phyloP scores from a whole-genome alignment of 2,329 filamentous ascomycete genomes.

The Neonectria neomacrospora region DNA sequence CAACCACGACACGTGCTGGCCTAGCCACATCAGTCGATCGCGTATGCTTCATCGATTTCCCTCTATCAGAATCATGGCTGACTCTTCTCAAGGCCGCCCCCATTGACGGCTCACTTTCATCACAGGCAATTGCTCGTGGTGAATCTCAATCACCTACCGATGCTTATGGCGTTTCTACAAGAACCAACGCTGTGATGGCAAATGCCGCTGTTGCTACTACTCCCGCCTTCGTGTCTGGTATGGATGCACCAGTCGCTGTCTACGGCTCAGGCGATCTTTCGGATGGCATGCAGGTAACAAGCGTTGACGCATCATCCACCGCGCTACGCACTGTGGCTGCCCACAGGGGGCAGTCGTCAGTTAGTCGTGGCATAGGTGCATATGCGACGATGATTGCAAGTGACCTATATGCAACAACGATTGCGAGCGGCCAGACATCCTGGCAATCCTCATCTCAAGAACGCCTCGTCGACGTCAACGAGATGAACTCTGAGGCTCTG shows the following conservation, averaged over 20 bases:
- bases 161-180: not conserved
- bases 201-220: not conserved
- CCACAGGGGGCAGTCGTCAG: not conserved
- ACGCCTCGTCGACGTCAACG: not conserved
- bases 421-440: not conserved
- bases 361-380: conserved; percentile 9
- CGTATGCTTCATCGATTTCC: conserved; percentile 9
- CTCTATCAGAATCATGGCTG: not conserved
- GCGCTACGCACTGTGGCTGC: not conserved
- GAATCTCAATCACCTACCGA: not conserved
- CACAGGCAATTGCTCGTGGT: not conserved
- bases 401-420: not conserved
- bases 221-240: not conserved
- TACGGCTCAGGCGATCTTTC: not conserved
- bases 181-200: not conserved
- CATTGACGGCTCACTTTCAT: not conserved
- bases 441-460: not conserved
- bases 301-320: not conserved
- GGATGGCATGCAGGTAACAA: not conserved
- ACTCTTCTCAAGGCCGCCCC: not conserved
- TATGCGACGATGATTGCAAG: not conserved
- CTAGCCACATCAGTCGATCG: not conserved
- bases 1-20: not conserved
- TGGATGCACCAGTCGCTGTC: not conserved
- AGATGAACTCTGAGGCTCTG: not conserved